phyloP scores from a whole-genome alignment of 1,284 basidiomycete genomes.

The Boletus smithii region DNA sequence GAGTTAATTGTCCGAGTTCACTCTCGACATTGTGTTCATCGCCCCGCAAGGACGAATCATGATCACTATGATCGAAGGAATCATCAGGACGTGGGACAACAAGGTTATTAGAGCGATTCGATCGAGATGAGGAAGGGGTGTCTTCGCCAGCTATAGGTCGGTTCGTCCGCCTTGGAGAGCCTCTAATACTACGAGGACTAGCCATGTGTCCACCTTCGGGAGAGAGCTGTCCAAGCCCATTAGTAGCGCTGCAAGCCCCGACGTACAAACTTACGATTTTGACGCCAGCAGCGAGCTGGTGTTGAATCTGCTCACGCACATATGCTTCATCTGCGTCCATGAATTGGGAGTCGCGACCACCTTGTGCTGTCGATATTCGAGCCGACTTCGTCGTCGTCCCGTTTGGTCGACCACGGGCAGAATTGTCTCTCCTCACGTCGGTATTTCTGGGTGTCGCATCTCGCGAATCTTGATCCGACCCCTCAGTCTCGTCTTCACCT shows the following conservation, averaged over 20 bases:
- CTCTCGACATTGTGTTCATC: constrained; percentile 55
- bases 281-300: constrained; percentile 72
- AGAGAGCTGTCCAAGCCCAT: constrained; percentile 42
- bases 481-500: constrained; percentile 39
- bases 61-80: constrained; percentile 39
- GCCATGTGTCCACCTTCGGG: constrained; percentile 52
- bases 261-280: constrained; percentile 53
- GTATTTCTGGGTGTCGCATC: constrained; percentile 54
- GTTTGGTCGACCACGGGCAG: constrained; percentile 34
- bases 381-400: constrained; percentile 26
- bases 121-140: constrained; percentile 34
- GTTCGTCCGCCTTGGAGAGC: constrained; percentile 57
- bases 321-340: constrained; percentile 89
- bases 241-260: constrained; percentile 7
- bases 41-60: constrained; percentile 37
- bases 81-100: constrained; percentile 45
- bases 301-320: constrained; percentile 80
- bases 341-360: constrained; percentile 74
- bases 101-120: constrained; percentile 42
- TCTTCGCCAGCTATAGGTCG: constrained; percentile 37
- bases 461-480: constrained; percentile 42
- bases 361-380: constrained; percentile 44
- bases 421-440: constrained; percentile 39
- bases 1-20: constrained; percentile 53
- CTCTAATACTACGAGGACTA: constrained; percentile 63